These are phyloP conservation scores for Yarrowia sp. DNA, from an alignment of 805 yeast species.

Conservation along the genomic window DNA sequence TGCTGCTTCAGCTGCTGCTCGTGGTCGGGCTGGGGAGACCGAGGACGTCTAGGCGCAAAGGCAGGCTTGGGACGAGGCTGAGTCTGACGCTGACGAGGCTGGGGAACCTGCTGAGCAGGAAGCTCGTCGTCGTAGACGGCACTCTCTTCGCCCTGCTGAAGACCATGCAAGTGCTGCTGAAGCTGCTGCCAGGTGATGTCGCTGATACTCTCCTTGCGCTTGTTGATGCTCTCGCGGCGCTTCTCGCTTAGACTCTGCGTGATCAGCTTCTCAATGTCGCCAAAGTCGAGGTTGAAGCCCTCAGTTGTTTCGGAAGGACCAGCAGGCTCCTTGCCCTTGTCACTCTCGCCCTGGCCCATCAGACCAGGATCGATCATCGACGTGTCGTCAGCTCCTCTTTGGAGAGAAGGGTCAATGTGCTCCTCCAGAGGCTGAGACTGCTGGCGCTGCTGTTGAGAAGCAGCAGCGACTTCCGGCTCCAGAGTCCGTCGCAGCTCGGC, in stretches of 20 bases:
- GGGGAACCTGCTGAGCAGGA: not conserved
- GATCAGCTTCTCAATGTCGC: slow-evolving; percentile 18
- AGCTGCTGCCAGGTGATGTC: slow-evolving; percentile 25
- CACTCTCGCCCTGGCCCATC: not conserved
- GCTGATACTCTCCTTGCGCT: slow-evolving; percentile 17
- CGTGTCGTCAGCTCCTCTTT: not conserved
- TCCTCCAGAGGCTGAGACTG: not conserved
- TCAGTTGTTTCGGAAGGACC: not conserved
- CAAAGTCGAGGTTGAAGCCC: slow-evolving; percentile 16
- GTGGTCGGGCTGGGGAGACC: slow-evolving; percentile 17
- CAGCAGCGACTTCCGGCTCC: slow-evolving; percentile 6
- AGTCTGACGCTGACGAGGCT: slow-evolving; percentile 3
- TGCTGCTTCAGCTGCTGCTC: slow-evolving; percentile 24
- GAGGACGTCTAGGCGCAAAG: not conserved
- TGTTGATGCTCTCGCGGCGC: slow-evolving; percentile 10
- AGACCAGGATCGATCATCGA: slow-evolving; percentile 13
- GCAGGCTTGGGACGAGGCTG: not conserved
- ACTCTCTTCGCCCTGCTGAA: slow-evolving; percentile 17
- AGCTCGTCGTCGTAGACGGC: slow-evolving; percentile 15
- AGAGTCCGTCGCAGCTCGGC: slow-evolving; percentile 1
- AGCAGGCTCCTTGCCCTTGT: slow-evolving; percentile 18
- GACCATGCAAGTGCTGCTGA: slow-evolving; percentile 17
- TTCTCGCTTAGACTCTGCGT: slow-evolving; percentile 13
- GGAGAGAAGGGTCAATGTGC: slow-evolving; percentile 12
- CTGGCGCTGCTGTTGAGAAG: not conserved